These are phyloP conservation scores for Exophiala phaeomuriformis DNA, from an alignment of 2,329 filamentous ascomycete species.

Conservation along the genomic window DNA sequence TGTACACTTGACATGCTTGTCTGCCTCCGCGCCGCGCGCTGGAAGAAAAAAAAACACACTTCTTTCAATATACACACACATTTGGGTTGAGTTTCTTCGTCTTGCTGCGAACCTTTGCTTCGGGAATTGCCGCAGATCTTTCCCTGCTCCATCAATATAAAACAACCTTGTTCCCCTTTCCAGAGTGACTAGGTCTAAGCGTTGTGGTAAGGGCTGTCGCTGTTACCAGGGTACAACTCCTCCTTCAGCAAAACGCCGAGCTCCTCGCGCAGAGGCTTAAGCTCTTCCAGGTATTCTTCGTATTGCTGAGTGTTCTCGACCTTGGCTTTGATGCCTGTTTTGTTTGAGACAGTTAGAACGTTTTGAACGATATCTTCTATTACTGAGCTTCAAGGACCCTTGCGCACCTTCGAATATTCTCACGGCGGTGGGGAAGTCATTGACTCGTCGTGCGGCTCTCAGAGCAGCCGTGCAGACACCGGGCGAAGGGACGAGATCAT, in stretches of 20 bases:
- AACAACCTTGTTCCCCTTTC: not conserved
- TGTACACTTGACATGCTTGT: not conserved
- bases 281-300: constrained; percentile 79
- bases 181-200: constrained; percentile 17
- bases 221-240: constrained; percentile 67
- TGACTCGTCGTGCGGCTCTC: constrained; percentile 88
- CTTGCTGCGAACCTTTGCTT: not conserved
- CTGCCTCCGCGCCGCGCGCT: not conserved
- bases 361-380: not conserved
- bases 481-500: constrained; percentile 95
- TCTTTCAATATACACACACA: not conserved
- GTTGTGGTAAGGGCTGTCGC: constrained; percentile 27
- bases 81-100: no score
- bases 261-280: constrained; percentile 87
- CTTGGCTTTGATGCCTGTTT: constrained; percentile 90
- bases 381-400: no score
- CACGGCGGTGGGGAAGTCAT: constrained; percentile 97
- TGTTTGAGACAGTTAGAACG: constrained; percentile 8
- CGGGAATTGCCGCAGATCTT: not conserved
- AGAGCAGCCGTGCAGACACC: constrained; percentile 86
- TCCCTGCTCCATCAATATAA: not conserved
- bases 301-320: constrained; percentile 98
- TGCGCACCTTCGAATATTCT: constrained; percentile 91
- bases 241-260: constrained; percentile 87
- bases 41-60: not conserved